phyloP scores from a whole-genome alignment of 176 grass and related monocot species.

The Ananas comosus region DNA sequence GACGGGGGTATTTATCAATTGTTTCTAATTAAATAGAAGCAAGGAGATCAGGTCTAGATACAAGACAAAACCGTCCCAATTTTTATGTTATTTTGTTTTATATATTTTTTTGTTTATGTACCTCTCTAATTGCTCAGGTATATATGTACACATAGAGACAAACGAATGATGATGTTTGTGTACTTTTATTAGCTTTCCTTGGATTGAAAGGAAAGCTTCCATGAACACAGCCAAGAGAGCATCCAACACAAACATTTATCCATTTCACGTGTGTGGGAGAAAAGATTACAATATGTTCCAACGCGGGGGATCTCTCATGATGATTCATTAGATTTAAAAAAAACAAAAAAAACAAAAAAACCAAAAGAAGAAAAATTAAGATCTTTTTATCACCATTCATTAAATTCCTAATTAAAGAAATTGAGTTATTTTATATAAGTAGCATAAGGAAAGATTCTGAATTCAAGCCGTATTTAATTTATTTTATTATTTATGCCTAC shows the following conservation, averaged over 20 bases:
- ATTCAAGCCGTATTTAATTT: no score
- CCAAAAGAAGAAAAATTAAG: neutral
- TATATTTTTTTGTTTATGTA: no score
- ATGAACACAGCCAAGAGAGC: neutral
- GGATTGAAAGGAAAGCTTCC: constrained; percentile 15
- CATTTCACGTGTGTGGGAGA: neutral
- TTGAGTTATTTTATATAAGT: no score
- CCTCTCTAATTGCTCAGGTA: no score
- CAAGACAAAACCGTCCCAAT: neutral
- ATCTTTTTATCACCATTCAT: neutral
- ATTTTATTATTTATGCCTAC: no score
- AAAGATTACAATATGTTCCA: neutral
- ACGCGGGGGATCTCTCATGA: neutral
- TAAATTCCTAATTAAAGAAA: no score
- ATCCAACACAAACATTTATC: neutral
- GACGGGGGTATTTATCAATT: neutral
- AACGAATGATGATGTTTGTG: constrained; percentile 7
- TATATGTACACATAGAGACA: neutral
- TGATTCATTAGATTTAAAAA: neutral
- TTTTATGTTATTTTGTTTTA: neutral
- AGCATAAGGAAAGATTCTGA: no score
- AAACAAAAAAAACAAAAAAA: neutral
- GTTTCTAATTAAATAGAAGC: neutral
- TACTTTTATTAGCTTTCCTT: constrained; percentile 5
- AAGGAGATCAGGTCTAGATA: neutral